Percentiles rank a stretch among this genome's conserved stretches.
Conservation (phyloP, 768 basidiomycete genomes). For the Leucosporidium scottii region DNA sequence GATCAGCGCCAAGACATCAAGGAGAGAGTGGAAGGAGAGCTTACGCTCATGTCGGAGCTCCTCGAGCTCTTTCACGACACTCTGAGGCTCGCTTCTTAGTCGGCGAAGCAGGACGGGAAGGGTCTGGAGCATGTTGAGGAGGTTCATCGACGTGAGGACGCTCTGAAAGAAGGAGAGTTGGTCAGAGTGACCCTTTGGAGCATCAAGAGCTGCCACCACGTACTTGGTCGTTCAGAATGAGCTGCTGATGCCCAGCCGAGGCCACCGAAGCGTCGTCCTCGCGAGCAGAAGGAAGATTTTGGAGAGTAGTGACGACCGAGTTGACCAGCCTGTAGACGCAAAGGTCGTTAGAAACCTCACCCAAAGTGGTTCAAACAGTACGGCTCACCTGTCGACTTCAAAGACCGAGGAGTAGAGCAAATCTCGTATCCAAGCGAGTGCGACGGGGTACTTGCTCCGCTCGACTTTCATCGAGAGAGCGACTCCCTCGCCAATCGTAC, state of each 20-base stretch:
- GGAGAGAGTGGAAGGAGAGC: constrained; percentile 39
- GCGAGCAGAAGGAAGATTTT: constrained; percentile 64
- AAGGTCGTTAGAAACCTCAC: too few species aligned
- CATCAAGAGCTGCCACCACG: too few species aligned
- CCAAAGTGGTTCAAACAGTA: too few species aligned
- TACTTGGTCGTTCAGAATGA: too few species aligned
- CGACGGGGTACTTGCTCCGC: constrained; percentile 64
- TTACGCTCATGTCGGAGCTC: constrained; percentile 61
- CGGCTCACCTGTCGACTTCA: constrained; percentile 62
- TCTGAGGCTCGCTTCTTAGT: constrained; percentile 61
- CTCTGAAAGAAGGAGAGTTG: too few species aligned
- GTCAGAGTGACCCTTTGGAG: too few species aligned
- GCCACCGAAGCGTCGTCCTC: too few species aligned
- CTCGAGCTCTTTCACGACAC: constrained; percentile 66
- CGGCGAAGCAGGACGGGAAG: too few species aligned
- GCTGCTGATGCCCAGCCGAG: too few species aligned
- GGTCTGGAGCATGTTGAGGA: constrained; percentile 66
- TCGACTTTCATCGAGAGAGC: constrained; percentile 80
- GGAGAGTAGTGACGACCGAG: constrained; percentile 76
- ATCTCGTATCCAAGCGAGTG: constrained; percentile 78
- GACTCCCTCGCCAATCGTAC: constrained; percentile 66
- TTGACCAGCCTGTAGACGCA: constrained; percentile 59
- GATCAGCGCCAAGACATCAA: background rate
- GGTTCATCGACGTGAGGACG: constrained; percentile 40
- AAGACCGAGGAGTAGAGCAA: constrained; percentile 71